Base-by-base conservation (phyloP, 306 rosid genomes). In the Bauhinia variegata region DNA sequence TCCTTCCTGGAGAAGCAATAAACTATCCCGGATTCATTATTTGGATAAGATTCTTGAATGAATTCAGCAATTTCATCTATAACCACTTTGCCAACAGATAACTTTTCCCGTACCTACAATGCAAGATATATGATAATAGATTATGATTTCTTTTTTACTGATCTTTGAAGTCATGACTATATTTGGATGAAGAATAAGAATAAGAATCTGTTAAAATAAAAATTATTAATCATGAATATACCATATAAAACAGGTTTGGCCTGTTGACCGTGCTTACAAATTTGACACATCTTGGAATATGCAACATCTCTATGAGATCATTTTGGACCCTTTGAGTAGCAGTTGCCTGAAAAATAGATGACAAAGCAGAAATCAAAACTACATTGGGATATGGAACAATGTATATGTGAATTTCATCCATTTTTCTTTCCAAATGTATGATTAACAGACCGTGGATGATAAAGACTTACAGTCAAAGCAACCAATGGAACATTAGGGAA, bases 1-100 rank as follows among this genome's bases (percentile, higher is more conserved):
- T 89, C 98, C 84, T 87, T 89, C 79, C 96, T 83, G 67, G 98
- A 81, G 79, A 92, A 92, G 84, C 98, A 92, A 83, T 89, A 92
- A 63, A 92, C 91, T 58, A 89, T 92, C 73, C 98, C 96, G 14
- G 96, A 89, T 68, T 87, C 96, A 10, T 83, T 77, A 70, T 87
- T 86, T 54, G 93, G 75, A 78, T 87, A 92, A 75, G 84, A 81
- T 68, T 87, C 86, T 83, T 68, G 82, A 76, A 92, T 79, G 74
- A 86, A 89, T 56, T 72, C 78, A 8, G 89, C 89, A 65, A 92
- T 89, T 84, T 89, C 91, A 34, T 92, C 96, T 72, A 89, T 73
- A 39, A 81, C 93, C 63, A 81, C 84, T 91, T 84, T 92, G 65
- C 88, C 77, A 68, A 92, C 84, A 0, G 96, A 92, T 63, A 96